Base-by-base conservation (phyloP, 2,329 filamentous ascomycete species). In the Trichoderma sp. region DNA sequence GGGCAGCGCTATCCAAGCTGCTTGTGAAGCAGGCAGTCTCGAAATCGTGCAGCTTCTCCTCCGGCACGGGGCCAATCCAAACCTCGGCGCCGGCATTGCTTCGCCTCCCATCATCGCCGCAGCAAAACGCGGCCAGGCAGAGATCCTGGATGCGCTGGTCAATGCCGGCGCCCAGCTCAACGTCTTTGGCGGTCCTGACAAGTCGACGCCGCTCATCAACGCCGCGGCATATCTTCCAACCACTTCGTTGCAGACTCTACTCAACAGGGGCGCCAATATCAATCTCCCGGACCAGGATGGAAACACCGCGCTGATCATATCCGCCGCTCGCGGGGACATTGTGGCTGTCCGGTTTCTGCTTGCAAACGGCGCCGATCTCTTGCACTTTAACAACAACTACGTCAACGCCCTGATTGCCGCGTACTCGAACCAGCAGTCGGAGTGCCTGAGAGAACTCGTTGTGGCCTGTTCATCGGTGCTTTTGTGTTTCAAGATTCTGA, bases 211-310 rank as follows among this genome's bases (percentile, higher is more conserved):
- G 3, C 71, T 83, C 10, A 80, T 78, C 14, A 76, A 78, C 28
- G 79, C 79, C 10, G 79, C 80, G 18, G 71, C 72, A 5, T 78
- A 73, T 59, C 76, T 81, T 26, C 77, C 79, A 0, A 70, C 73
- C 13, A 72, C 75, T 3, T 77, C 78, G 0, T 68, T 81, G 0
- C 73, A 75, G 24, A 61, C 76, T 1, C 37, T 43, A 6, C 39
- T 43, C 1, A 18, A 43, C 18, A 7, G 5, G 6, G 39, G 16
- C 39, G 39, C 39, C 5, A 16, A 43, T 3, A n/a, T 43, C 6
- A 39, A 43, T 2, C 39, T 43, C 6, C 5, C 39, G 3, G 39
- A 43, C 6, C 5, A 5, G 7, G 39, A 43, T 43, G 39, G 39
- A n/a, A 16, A 43, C 18, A 43, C 39, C 1, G 16, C 39, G 4